Percentiles rank a stretch among this genome's conserved stretches.
These are phyloP conservation scores for Mortierella sp. DNA, from an alignment of 371 early-diverging fungal genomes.

Conservation along the genomic window DNA sequence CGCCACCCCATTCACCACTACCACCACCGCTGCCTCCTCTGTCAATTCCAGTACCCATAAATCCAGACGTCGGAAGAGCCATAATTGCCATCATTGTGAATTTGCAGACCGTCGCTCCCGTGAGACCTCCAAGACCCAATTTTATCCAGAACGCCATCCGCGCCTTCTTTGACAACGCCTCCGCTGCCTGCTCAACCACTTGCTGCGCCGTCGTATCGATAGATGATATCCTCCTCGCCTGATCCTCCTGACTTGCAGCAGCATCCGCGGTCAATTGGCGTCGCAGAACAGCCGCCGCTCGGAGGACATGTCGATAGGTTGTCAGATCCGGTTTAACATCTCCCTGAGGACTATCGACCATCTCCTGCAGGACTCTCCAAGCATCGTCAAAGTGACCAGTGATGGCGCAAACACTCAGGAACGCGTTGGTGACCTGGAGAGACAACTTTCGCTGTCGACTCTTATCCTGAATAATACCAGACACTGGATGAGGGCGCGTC, in stretches of 20 bases:
- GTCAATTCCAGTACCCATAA: background rate
- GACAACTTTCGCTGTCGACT: slow-evolving; percentile 15
- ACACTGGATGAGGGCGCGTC: background rate
- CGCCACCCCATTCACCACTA: background rate
- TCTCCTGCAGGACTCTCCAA: slow-evolving; percentile 21
- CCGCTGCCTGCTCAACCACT: slow-evolving; percentile 28
- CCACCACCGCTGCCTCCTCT: background rate
- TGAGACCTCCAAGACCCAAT: slow-evolving; percentile 37
- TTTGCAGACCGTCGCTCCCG: slow-evolving; percentile 48
- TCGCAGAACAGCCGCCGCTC: slow-evolving; percentile 18
- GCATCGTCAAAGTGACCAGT: slow-evolving; percentile 49
- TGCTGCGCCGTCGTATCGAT: slow-evolving; percentile 13
- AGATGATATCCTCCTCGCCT: background rate
- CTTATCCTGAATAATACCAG: background rate
- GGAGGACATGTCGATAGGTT: slow-evolving; percentile 34
- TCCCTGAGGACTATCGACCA: slow-evolving; percentile 27
- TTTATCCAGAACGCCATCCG: slow-evolving; percentile 39
- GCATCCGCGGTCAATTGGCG: background rate
- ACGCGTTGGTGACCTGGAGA: slow-evolving; percentile 38
- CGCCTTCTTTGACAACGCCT: slow-evolving; percentile 27
- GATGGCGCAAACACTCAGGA: slow-evolving; percentile 38
- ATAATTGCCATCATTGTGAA: slow-evolving; percentile 42
- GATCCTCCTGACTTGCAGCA: background rate
- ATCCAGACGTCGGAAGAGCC: slow-evolving; percentile 23
- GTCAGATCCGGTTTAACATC: slow-evolving; percentile 47